A percentile compares a stretch with the other conserved stretches of the same genome.
phyloP scores from a whole-genome alignment of 2,329 filamentous ascomycete genomes.

The Aspergillus jensenii region DNA sequence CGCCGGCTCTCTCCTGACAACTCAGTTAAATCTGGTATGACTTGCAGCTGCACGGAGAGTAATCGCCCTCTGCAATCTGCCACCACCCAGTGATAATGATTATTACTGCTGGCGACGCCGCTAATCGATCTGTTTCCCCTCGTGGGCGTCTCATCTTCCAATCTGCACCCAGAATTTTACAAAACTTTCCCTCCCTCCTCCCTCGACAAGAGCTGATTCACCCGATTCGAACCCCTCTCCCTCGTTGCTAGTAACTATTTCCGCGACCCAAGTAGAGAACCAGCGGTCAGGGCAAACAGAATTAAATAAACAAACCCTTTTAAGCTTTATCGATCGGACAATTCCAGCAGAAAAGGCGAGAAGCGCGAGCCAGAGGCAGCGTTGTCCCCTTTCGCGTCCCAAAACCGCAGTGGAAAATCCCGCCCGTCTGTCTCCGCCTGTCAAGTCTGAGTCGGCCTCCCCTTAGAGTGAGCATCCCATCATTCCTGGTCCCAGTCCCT shows the following conservation, averaged over 20 bases:
- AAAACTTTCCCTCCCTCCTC: constrained; percentile 8
- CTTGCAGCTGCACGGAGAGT: constrained; percentile 23
- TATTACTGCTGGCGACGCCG: constrained; percentile 6
- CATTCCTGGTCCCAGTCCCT: constrained; percentile 7
- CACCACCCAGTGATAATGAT: background rate
- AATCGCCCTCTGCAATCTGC: constrained; percentile 7
- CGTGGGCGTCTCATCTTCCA: constrained; percentile 15
- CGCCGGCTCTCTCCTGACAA: background rate
- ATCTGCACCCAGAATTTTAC: background rate
- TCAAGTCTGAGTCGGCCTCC: constrained; percentile 13
- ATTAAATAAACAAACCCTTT: background rate
- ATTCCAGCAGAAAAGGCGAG: background rate
- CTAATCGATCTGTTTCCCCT: constrained; percentile 14
- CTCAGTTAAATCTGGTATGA: constrained; percentile 16
- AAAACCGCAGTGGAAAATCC: constrained; percentile 17
- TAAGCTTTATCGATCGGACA: background rate
- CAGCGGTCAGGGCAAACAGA: background rate
- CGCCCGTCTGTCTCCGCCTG: constrained; percentile 24
- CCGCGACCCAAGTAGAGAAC: background rate
- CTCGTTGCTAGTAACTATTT: background rate
- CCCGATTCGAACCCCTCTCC: background rate
- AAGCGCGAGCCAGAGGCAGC: constrained; percentile 1
- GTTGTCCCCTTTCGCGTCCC: constrained; percentile 17
- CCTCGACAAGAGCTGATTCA: background rate
- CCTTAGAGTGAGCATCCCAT: constrained; percentile 15